phyloP scores from a whole-genome alignment of 2,329 filamentous ascomycete genomes.

The Hypoxylon sp. region DNA sequence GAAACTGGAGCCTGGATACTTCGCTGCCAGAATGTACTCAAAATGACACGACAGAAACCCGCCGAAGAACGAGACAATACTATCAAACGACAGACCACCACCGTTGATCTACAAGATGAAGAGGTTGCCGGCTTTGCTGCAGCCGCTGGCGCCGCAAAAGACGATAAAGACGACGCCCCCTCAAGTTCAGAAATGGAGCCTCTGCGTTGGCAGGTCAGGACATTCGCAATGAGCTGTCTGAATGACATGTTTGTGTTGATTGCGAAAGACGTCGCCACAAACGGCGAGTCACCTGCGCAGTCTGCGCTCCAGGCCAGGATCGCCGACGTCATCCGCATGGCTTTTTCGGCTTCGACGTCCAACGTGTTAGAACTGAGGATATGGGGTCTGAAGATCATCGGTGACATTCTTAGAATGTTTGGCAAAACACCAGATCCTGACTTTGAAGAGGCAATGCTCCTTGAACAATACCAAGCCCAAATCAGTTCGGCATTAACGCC shows the following conservation, averaged over 20 bases:
- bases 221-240: conserved; percentile 92
- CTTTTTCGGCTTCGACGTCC: conserved; percentile 96
- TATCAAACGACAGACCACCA: conserved; percentile 64
- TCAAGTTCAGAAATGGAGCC: conserved; percentile 81
- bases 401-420: conserved; percentile 94
- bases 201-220: conserved; percentile 93
- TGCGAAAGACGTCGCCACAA: conserved; percentile 81
- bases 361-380: conserved; percentile 91
- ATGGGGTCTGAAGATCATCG: conserved; percentile 93
- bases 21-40: conserved; percentile 88
- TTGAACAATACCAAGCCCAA: conserved; percentile 98
- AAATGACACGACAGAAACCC: conserved; percentile 82
- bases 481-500: conserved; percentile 97
- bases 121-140: conserved; percentile 96
- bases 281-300: conserved; percentile 84
- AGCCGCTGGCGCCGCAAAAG: conserved; percentile 71
- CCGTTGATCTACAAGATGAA: conserved; percentile 91
- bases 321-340: conserved; percentile 94
- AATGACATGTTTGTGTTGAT: conserved; percentile 85
- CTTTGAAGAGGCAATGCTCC: conserved; percentile 94
- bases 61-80: conserved; percentile 66
- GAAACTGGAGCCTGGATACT: conserved; percentile 90
- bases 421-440: conserved; percentile 96
- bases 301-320: conserved; percentile 84
- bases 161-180: conserved; percentile 63